Base-by-base conservation (phyloP, 2,329 filamentous ascomycete species). In the Biscogniauxia mediterranea region DNA sequence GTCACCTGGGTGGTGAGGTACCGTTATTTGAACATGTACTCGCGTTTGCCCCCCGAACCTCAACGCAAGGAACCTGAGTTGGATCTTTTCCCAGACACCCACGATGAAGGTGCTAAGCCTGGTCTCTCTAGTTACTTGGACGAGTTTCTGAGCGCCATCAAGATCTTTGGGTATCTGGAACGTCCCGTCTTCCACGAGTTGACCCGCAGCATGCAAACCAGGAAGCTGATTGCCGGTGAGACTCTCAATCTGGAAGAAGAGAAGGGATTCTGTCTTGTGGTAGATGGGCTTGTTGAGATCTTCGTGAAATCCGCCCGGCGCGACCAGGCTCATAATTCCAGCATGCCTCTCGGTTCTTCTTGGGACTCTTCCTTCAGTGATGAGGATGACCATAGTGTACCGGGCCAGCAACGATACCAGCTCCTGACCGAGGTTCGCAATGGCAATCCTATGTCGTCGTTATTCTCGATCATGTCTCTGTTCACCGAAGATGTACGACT, bases 81-180 rank as follows among this genome's bases (percentile, higher is more conserved):
- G 73, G 96, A 98, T 71, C 82, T 99, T 13, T 98, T 98, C 73
- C 93, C 95, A 3, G 94, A 98, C 71, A 89, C 90, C 3, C 92
- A 96, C 70, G 94, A 97, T 68, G 90, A 90, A 55, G 93, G 93
- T 64, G 88, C 88, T 28, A 99, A 99, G 76, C 89, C 93, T 0
- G 95, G 94, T 0, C 81, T 99, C 52, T 88, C 92, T n/a, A 99
- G 93, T 74, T 99, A 99, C 69, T 83, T 99, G 25, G 95, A 99
- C 76, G 96, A 99, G 75, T 99, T 99, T 70, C 81, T 99, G 21
- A 98, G 93, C 73, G 95, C 96, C 28, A 99, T 99, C 80, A 99
- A 98, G 77, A 95, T 99, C 61, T 99, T 99, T 77, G 95, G 95
- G 8, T 99, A 98, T 73, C 81, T 99, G 52, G 95, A 99, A 75